Base-by-base conservation (phyloP, 805 yeast species). In the Pichia thaimueangensis region DNA sequence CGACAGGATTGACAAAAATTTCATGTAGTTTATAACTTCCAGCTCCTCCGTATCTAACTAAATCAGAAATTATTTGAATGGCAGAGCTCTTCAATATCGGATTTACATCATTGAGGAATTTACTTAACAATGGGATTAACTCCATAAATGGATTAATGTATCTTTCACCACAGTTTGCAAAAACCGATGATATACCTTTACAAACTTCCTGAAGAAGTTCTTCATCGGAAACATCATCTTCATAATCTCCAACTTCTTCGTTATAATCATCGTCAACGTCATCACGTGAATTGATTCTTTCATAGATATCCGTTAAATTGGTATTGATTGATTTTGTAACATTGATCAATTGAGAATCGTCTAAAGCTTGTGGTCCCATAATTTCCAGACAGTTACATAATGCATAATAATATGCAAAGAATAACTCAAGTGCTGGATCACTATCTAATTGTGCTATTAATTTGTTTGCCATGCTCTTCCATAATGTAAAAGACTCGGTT, bases 181-280 rank as follows among this genome's bases (percentile, higher is more conserved):
- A 83, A 15, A 87, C 69, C 0, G 82, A 71, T 7, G 82, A 71
- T 30, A 93, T 62, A 1, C 83, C 80, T 58, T 82, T 84, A 59
- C 83, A 85, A 49, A 88, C 78, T 58, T 91, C 95, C 54, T 87
- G 94, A 39, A 88, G 65, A 35, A 93, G 67, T 57, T 89, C 96
- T 57, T 88, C 97, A 60, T 93, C 97, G 1, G 93, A 81, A 52
- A 71, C 77, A 54, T 84, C 95, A 45, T 80, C 87, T 43, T 89
- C 97, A 43, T 82, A 88, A 42, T 78, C 85, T 45, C 83, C 95
- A 6, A 80, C 69, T 35, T 86, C 96, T 64, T 87, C 96, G 45
- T 83, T 82, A 60, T 82, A 88, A 56, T 86, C 95, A 57, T 86
- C 95, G 49, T 84, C 93, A 33, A 74, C 82, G 46, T 69, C 71